phyloP scores from a whole-genome alignment of 176 grass and related monocot species.

The Musa itinerans region DNA sequence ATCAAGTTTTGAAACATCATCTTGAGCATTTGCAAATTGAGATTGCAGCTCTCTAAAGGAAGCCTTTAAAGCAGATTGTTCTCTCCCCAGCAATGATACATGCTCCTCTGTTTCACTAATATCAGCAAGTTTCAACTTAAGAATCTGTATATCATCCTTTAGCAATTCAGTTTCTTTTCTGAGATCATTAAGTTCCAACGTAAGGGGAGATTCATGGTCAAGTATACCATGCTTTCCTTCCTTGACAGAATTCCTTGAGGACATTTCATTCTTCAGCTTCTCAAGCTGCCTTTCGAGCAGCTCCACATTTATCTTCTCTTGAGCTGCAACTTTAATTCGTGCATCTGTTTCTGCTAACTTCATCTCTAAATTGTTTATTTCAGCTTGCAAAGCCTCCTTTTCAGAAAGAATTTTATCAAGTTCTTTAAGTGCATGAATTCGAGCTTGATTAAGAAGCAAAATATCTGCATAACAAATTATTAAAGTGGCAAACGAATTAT shows the following conservation, averaged over 20 bases:
- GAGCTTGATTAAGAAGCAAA: conserved; percentile 91
- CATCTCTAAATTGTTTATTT: conserved; percentile 57
- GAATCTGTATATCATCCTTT: conserved; percentile 43
- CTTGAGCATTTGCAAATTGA: conserved; percentile 39
- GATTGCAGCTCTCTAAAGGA: conserved; percentile 50
- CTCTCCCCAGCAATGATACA: conserved; percentile 56
- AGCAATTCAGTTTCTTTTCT: conserved; percentile 57
- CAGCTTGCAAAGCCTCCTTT: conserved; percentile 60
- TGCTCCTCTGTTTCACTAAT: conserved; percentile 49
- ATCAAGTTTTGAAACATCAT: conserved; percentile 45
- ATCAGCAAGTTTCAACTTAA: conserved; percentile 46
- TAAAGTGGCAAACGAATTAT: conserved; percentile 7
- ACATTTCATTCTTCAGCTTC: conserved; percentile 28
- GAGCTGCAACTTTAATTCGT: conserved; percentile 33
- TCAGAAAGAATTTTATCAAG: conserved; percentile 79
- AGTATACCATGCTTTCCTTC: conserved; percentile 13
- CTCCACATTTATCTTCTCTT: conserved; percentile 33
- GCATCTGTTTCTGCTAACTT: conserved; percentile 55
- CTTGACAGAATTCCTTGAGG: conserved; percentile 17
- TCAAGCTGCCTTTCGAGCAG: conserved; percentile 31
- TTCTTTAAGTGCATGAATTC: conserved; percentile 49
- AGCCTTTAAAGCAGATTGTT: conserved; percentile 43
- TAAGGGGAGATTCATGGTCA: conserved; percentile 21
- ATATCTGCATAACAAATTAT: conserved; percentile 43
- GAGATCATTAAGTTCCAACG: conserved; percentile 38